Evolutionary conservation across 805 yeast genomes (phyloP), one percentile per base, ranked within the genome.

Genomic region (Deakozyma indianensis): DNA sequence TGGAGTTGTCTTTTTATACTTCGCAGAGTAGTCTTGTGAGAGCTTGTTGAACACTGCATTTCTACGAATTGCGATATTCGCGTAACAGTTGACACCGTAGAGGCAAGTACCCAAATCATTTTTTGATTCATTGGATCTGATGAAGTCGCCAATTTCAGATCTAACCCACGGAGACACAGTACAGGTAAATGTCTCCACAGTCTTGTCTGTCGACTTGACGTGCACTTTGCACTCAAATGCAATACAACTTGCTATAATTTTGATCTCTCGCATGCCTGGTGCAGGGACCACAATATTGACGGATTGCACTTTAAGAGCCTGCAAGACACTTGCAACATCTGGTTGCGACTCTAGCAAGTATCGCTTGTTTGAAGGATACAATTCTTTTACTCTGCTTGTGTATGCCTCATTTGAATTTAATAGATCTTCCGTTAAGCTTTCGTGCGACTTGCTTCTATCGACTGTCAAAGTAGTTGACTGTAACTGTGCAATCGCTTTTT

Each of bases 91-190:
- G 18, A 32, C 38, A 32, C 38, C 38, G 38, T 32, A 32, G 18
- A 32, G 38, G 38, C 38, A 32, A 9, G 38, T 20, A 32, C 38
- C 38, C 18, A 32, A n/a, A n/a, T 32, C 38, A 7, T 32, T 32
- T 7, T 7, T 5, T 5, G 7, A 14, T n/a, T 32, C 18, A 14
- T 32, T 32, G 18, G 38, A 32, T n/a, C 18, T 7, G 18, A 32
- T 32, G 38, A 32, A 32, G 7, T 7, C 38, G 11, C 38, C 38
- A n/a, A 32, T 32, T n/a, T 32, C 38, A n/a, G 38, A n/a, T 32
- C 11, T 5, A 5, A 32, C 38, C 38, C 38, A 32, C 18, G 38
- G 18, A 7, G 38, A 32, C 16, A 32, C 38, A 5, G 11, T 32
- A 20, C 38, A 32, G 5, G 38, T 9, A n/a, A 32, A 32, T n/a